Evolutionary conservation across 179 eudicot species (phyloP), one percentile per base, ranked within the genome.

Genomic region (Beta lomatogona): DNA sequence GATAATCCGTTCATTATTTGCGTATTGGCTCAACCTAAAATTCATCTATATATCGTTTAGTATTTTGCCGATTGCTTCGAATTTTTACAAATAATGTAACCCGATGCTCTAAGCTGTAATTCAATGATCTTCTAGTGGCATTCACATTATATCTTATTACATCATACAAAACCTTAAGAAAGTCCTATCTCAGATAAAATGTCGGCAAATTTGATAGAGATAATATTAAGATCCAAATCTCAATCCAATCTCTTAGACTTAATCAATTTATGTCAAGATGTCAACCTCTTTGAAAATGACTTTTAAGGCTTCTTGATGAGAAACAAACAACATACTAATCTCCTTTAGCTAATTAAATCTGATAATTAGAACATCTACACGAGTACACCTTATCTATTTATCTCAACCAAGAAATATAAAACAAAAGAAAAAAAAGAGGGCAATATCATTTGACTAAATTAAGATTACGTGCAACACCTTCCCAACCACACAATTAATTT

Each of bases 231-330:
- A 48, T 48, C 53, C 53, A 48, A 48, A 48, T 48, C 53, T 75
- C 66, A 57, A 55, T 16, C 16, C 7, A 74, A 31, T 18, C 15
- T 6, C 9, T 36, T 31, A 55, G 15, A 55, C 59, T 55, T 55
- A 10, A 55, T 71, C 14, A 5, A 73, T 55, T 16, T 6, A 54
- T 6, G 57, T 48, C 53, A 57, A 36, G 53, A 75, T 22, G 28
- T 31, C 45, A 55, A 75, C 45, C 50, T 18, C 77, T 14, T 53
- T 41, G 77, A 75, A 75, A 75, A 75, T 75, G 66, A 75, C 25
- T 28, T 31, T 57, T 1, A 31, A 55, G 10, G 77, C n/a, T 28
- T 73, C 50, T 57, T 55, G 31, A 18, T 31, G 0, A 36, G 18
- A 75, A 36, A 58, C 18, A 73, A 21, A 73, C 21, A 6, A 73